Evolutionary conservation across 345 rosid species (phyloP).

Genomic region (Hibiscus syriacus): DNA sequence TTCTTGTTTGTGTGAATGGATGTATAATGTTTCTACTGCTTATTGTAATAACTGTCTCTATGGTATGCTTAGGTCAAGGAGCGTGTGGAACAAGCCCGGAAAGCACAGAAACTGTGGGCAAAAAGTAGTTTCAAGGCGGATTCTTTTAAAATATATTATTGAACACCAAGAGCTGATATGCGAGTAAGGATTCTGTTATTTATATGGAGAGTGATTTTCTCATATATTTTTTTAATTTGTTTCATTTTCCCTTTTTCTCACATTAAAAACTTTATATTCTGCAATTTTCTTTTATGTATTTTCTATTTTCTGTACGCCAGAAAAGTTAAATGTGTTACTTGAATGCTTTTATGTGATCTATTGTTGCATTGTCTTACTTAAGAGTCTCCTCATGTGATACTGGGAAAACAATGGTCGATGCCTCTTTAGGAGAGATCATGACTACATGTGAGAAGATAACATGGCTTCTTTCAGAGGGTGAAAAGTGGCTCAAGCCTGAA

Average conservation of each 20-base stretch:
- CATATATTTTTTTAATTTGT: too few species aligned
- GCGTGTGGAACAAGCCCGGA: slow-evolving; percentile 74
- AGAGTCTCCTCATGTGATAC: slow-evolving; percentile 94
- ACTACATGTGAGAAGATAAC: slow-evolving; percentile 98
- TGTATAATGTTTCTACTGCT: not conserved
- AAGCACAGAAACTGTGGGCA: slow-evolving; percentile 91
- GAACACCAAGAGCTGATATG: slow-evolving; percentile 95
- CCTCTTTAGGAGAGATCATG: slow-evolving; percentile 96
- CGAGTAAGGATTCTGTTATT: slow-evolving; percentile 52
- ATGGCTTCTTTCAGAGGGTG: slow-evolving; percentile 99
- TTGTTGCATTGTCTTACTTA: slow-evolving; percentile 28
- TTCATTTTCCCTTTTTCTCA: not conserved
- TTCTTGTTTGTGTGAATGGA: not conserved
- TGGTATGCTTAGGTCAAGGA: slow-evolving; percentile 54
- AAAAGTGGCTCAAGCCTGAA: slow-evolving; percentile 94
- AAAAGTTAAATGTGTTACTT: too few species aligned
- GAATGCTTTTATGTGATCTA: not conserved
- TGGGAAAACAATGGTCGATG: slow-evolving; percentile 97
- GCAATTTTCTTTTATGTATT: not conserved
- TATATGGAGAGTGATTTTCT: not conserved
- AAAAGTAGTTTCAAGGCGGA: slow-evolving; percentile 87
- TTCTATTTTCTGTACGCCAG: not conserved
- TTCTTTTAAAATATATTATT: slow-evolving; percentile 78
- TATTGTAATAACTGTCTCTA: not conserved
- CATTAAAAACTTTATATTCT: not conserved